Conservation (phyloP, 345 rosid species). For the Lepidium sativum region DNA sequence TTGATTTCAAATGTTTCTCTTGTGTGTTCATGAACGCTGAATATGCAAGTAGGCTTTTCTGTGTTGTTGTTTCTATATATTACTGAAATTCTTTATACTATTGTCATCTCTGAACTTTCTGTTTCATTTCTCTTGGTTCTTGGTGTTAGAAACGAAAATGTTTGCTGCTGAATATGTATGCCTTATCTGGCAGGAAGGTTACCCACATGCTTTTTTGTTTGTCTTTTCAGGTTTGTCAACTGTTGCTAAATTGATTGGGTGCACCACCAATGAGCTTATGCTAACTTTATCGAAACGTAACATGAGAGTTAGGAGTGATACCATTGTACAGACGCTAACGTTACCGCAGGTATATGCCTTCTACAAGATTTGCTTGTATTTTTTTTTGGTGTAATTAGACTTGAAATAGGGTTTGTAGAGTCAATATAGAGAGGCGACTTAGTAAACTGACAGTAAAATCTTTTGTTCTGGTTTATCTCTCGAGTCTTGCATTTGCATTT, state of each 20-base stretch:
- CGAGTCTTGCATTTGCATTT: background rate
- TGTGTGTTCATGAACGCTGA: background rate
- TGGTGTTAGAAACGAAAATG: background rate
- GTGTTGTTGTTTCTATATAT: background rate
- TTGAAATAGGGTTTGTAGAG: constrained; percentile 1
- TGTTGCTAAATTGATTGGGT: constrained; percentile 84
- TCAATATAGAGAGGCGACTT: background rate
- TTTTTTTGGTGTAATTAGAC: background rate
- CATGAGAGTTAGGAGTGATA: constrained; percentile 93
- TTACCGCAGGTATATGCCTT: constrained; percentile 60
- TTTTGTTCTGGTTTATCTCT: background rate
- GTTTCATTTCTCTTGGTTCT: background rate
- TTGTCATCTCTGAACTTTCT: constrained; percentile 5
- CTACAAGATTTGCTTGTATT: background rate
- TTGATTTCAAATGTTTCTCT: background rate
- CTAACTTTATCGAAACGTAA: constrained; percentile 80
- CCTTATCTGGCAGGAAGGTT: background rate
- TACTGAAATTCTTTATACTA: background rate
- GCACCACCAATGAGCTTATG: constrained; percentile 52
- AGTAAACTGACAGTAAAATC: background rate
- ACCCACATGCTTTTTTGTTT: background rate
- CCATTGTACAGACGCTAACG: constrained; percentile 77
- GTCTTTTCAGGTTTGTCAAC: constrained; percentile 50
- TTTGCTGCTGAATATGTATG: background rate
- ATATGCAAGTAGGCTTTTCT: background rate